Percentiles rank a stretch among this genome's conserved stretches.
Evolutionary conservation across 225 moss, liverwort and hornwort genomes (phyloP).

Genomic region (Antitrichia curtipendula): DNA sequence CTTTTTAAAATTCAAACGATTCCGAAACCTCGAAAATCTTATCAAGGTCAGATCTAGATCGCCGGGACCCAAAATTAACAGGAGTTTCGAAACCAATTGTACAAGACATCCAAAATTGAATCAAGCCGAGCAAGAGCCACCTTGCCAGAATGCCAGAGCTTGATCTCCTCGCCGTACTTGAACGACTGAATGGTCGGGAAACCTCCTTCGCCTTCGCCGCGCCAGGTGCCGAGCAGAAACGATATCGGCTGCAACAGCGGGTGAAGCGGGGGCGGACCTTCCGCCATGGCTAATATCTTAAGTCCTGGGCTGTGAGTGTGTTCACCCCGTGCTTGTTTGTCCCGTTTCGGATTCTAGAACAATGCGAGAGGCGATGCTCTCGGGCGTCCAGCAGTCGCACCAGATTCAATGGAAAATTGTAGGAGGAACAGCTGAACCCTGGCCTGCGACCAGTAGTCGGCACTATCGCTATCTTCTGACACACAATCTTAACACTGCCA

Average conservation of each 20-base stretch:
- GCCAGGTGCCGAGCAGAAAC: slow-evolving; percentile 91
- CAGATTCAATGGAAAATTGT: no score
- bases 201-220: slow-evolving; percentile 88
- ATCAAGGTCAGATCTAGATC: neutral
- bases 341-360: no score
- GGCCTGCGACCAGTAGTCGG: neutral
- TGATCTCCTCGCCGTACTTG: slow-evolving; percentile 96
- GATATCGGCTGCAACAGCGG: slow-evolving; percentile 60
- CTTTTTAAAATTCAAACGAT: neutral
- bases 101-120: neutral
- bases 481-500: no score
- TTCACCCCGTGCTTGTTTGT: neutral
- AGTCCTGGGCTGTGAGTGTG: neutral
- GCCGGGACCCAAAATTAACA: neutral
- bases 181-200: slow-evolving; percentile 81
- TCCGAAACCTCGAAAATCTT: neutral
- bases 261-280: slow-evolving; percentile 41
- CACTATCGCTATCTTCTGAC: neutral
- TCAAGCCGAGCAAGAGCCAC: neutral
- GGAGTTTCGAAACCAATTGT: neutral
- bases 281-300: slow-evolving; percentile 32
- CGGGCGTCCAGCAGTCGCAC: neutral
- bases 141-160: slow-evolving; percentile 90
- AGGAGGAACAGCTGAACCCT: neutral
- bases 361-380: neutral